Evolutionary conservation across 176 grass and related monocot genomes (phyloP).

Genomic region (Puya raimondii): DNA sequence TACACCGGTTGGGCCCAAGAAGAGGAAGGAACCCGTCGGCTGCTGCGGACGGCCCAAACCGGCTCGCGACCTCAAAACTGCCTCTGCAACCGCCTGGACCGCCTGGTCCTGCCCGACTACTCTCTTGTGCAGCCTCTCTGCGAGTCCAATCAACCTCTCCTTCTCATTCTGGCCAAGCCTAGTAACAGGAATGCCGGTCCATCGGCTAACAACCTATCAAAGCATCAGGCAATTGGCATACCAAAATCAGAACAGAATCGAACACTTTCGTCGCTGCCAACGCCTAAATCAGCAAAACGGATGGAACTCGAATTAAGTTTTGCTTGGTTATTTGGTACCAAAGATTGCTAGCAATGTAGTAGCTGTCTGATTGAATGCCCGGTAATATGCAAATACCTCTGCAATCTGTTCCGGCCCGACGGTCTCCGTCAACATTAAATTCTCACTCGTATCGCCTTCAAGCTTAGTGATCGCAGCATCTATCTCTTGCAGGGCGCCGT

Average conservation of each 20-base stretch:
- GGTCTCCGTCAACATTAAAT: conserved; percentile 43
- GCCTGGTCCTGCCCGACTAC: conserved; percentile 47
- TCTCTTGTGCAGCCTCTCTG: conserved; percentile 58
- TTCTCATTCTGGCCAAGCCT: conserved; percentile 83
- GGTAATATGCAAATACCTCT: conserved; percentile 30
- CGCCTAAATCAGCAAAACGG: too few species aligned
- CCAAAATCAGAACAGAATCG: neutral
- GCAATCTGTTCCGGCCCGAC: conserved; percentile 61
- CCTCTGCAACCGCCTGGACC: conserved; percentile 68
- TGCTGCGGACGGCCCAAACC: conserved; percentile 80
- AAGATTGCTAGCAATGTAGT: too few species aligned
- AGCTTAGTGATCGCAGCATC: conserved; percentile 41
- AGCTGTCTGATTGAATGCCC: neutral
- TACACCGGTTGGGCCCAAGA: conserved; percentile 79
- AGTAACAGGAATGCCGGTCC: conserved; percentile 85
- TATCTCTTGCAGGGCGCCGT: conserved; percentile 41
- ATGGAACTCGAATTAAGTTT: too few species aligned
- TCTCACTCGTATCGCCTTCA: conserved; percentile 44
- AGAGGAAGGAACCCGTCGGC: conserved; percentile 85
- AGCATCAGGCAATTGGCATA: neutral
- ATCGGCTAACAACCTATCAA: conserved; percentile 45
- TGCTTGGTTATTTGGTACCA: too few species aligned
- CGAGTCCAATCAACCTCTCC: conserved; percentile 49
- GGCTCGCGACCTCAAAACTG: conserved; percentile 73
- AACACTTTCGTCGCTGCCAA: neutral